A percentile compares a stretch with the other conserved stretches of the same genome.
Conservation (phyloP, 139 green algal genomes). For the Mesostigma viride region DNA sequence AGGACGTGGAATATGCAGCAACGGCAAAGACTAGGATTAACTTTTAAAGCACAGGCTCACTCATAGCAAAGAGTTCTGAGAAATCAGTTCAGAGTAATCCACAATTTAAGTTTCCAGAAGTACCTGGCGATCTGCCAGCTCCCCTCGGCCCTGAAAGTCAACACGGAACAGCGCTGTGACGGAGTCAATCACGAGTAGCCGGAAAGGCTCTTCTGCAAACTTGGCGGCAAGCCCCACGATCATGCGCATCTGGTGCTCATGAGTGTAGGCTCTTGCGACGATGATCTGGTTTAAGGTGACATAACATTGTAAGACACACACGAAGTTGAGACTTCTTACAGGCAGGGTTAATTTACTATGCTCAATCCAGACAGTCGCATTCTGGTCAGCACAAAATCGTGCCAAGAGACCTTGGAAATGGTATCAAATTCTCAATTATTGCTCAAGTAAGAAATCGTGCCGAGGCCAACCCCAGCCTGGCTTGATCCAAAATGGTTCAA, state of each 20-base stretch:
- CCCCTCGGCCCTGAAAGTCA: constrained; percentile 77
- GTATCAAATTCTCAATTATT: not conserved
- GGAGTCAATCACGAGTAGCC: constrained; percentile 59
- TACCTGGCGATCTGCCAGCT: constrained; percentile 86
- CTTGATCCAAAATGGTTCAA: too few species aligned
- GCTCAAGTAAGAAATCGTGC: too few species aligned
- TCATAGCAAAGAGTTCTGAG: too few species aligned
- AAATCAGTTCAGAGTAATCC: not conserved
- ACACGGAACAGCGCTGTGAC: constrained; percentile 70
- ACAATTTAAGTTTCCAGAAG: not conserved
- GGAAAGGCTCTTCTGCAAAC: constrained; percentile 66
- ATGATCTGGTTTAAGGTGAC: constrained; percentile 52
- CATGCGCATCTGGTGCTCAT: constrained; percentile 65
- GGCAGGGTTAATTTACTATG: too few species aligned
- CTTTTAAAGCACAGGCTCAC: too few species aligned
- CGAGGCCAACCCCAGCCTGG: too few species aligned
- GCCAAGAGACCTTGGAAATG: not conserved
- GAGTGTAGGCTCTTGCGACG: constrained; percentile 59
- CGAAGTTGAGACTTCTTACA: too few species aligned
- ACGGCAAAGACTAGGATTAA: not conserved
- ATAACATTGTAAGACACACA: too few species aligned
- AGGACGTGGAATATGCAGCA: not conserved
- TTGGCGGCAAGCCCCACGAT: constrained; percentile 54
- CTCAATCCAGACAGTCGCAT: constrained; percentile 6
- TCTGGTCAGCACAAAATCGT: not conserved